Evolutionary conservation across 2,329 filamentous ascomycete genomes (phyloP).

Genomic region (Tolypocladium amazonense): DNA sequence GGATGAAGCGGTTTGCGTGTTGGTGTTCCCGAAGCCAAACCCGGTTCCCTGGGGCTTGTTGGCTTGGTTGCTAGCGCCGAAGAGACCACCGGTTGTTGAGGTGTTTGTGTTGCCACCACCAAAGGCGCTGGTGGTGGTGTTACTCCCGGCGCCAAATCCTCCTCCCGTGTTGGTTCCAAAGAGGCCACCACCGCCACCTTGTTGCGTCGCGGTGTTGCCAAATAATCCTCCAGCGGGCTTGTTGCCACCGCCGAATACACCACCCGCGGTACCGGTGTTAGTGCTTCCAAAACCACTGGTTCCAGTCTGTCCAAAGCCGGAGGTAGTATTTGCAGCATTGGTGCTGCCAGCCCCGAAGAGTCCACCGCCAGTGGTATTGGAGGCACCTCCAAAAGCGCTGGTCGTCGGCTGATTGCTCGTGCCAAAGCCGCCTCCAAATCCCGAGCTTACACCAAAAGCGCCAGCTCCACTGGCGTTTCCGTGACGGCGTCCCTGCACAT

Average conservation of each 20-base stretch:
- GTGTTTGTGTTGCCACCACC: slow-evolving; percentile 17
- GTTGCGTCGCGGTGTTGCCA: slow-evolving; percentile 11
- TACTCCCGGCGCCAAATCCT: slow-evolving; percentile 25
- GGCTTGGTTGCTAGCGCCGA: slow-evolving; percentile 26
- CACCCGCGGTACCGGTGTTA: slow-evolving; percentile 13
- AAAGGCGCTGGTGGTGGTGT: slow-evolving; percentile 17
- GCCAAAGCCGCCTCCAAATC: slow-evolving; percentile 42
- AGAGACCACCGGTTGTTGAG: slow-evolving; percentile 24
- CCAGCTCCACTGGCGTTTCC: slow-evolving; percentile 78
- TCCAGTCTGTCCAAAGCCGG: slow-evolving; percentile 8
- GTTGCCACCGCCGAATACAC: slow-evolving; percentile 26
- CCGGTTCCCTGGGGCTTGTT: slow-evolving; percentile 24
- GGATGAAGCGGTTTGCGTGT: slow-evolving; percentile 8
- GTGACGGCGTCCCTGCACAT: slow-evolving; percentile 72
- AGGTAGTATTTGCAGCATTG: slow-evolving; percentile 17
- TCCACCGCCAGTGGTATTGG: slow-evolving; percentile 20
- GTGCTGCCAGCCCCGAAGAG: slow-evolving; percentile 22
- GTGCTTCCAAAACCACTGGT: slow-evolving; percentile 31
- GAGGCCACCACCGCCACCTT: slow-evolving; percentile 8
- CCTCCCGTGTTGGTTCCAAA: slow-evolving; percentile 18
- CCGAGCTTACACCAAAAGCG: slow-evolving; percentile 60
- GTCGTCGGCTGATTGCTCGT: slow-evolving; percentile 18
- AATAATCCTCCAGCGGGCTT: slow-evolving; percentile 14
- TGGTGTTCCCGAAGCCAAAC: slow-evolving; percentile 33
- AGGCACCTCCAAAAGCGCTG: slow-evolving; percentile 34